These are phyloP conservation scores for Waltiozyma sp. DNA, from an alignment of 1,139 yeast species.

Conservation along the genomic window DNA sequence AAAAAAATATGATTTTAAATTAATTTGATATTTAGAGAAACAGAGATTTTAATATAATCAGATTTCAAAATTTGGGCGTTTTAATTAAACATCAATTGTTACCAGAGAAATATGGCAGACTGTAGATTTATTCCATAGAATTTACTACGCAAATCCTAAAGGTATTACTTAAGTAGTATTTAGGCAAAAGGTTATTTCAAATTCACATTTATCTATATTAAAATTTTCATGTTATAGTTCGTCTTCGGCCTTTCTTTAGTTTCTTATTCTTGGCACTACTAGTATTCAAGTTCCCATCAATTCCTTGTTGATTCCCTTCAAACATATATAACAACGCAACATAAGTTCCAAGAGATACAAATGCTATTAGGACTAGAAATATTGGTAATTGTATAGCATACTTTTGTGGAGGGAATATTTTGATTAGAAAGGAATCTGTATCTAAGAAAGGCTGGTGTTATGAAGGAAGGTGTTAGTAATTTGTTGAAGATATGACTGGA, in stretches of 20 bases:
- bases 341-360: slow-evolving; percentile 49
- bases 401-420: slow-evolving; percentile 66
- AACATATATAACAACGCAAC: slow-evolving; percentile 22
- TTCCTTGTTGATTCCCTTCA: not conserved
- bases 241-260: not conserved
- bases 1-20: too few species aligned
- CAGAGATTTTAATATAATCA: too few species aligned
- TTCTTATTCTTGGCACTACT: not conserved
- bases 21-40: too few species aligned
- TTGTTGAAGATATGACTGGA: not conserved
- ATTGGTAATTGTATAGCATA: slow-evolving; percentile 78
- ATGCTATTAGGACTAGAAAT: slow-evolving; percentile 21
- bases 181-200: too few species aligned
- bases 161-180: too few species aligned
- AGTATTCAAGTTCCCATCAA: not conserved
- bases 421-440: not conserved
- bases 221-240: not conserved
- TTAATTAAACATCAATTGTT: too few species aligned
- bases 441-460: slow-evolving; percentile 5
- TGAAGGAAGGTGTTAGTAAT: slow-evolving; percentile 1
- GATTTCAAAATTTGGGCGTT: too few species aligned
- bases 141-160: too few species aligned
- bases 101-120: too few species aligned
- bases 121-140: too few species aligned
- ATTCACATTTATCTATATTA: too few species aligned